Conservation (phyloP, 1,284 basidiomycete species). For the Salmacisia buchloeana region DNA sequence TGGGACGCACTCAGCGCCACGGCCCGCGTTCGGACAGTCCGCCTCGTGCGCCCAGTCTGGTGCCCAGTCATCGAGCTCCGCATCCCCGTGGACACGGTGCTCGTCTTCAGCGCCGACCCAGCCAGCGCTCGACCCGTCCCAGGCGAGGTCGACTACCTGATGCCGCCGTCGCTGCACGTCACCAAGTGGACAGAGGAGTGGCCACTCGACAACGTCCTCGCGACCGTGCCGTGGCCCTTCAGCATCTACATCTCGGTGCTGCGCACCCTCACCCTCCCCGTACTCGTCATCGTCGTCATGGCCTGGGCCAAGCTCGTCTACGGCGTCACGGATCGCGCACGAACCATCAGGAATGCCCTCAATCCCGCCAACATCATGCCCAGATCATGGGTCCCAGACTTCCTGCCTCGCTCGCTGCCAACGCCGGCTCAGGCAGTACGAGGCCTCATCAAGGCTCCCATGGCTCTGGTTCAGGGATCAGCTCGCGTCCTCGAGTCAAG, state of each 20-base stretch:
- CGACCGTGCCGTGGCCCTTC: not conserved
- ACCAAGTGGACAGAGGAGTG: conserved; percentile 6
- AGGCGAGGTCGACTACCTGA: not conserved
- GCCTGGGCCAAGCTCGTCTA: not conserved
- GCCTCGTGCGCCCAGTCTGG: not conserved
- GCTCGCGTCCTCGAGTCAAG: conserved; percentile 1
- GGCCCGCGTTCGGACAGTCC: not conserved
- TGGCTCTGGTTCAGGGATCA: not conserved
- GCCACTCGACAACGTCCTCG: not conserved
- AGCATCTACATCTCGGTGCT: not conserved
- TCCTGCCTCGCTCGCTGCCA: not conserved
- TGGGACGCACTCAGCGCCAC: not conserved
- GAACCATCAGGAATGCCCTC: not conserved
- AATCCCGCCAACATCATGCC: not conserved
- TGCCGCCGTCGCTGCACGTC: not conserved
- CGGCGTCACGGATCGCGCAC: not conserved
- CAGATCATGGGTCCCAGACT: not conserved
- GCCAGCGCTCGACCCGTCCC: not conserved
- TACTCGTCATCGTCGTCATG: not conserved
- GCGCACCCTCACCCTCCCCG: not conserved
- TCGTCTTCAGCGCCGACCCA: not conserved
- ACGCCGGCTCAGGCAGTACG: not conserved
- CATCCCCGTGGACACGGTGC: not conserved
- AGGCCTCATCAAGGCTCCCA: not conserved
- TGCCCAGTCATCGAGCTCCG: not conserved